Evolutionary conservation across 495 filamentous ascomycete genomes (phyloP).

Genomic region (Collariella sp.): DNA sequence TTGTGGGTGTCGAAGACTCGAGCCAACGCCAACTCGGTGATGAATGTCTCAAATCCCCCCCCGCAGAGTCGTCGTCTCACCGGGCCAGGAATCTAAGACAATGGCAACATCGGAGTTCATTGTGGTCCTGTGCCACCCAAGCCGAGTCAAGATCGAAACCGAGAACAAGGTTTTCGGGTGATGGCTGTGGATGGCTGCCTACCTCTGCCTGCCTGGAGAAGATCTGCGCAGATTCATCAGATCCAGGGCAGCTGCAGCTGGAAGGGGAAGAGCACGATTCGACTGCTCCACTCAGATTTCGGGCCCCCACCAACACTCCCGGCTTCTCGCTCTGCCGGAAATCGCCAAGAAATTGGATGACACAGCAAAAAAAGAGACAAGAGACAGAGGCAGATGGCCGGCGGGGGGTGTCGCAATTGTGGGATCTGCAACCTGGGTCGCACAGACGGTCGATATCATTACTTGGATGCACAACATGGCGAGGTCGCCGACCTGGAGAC

Average conservation of each 20-base stretch:
- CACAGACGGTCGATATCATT: not conserved
- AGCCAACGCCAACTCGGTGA: too few relatives aligned
- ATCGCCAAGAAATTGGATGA: not conserved
- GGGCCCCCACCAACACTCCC: not conserved
- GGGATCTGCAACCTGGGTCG: slow-evolving; percentile 8
- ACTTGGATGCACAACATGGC: not conserved
- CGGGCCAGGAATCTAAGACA: not conserved
- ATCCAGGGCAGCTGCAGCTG: too few relatives aligned
- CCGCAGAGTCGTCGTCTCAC: not conserved
- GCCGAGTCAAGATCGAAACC: too few relatives aligned
- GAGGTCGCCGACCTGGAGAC: slow-evolving; percentile 11
- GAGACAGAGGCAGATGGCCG: too few relatives aligned
- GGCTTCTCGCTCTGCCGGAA: not conserved
- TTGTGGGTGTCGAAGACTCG: too few relatives aligned
- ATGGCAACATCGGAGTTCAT: not conserved
- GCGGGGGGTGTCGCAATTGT: not conserved
- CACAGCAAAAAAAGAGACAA: too few relatives aligned
- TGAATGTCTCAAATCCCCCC: too few relatives aligned
- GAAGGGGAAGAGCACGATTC: too few relatives aligned
- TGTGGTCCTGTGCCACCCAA: not conserved
- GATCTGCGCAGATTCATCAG: too few relatives aligned
- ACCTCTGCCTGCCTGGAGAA: too few relatives aligned
- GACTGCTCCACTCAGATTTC: not conserved
- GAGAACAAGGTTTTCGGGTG: too few relatives aligned
- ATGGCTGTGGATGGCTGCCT: too few relatives aligned